These are phyloP conservation scores for Ascocoryne sarcoides DNA, from an alignment of 2,329 filamentous ascomycete species.

Conservation along the genomic window DNA sequence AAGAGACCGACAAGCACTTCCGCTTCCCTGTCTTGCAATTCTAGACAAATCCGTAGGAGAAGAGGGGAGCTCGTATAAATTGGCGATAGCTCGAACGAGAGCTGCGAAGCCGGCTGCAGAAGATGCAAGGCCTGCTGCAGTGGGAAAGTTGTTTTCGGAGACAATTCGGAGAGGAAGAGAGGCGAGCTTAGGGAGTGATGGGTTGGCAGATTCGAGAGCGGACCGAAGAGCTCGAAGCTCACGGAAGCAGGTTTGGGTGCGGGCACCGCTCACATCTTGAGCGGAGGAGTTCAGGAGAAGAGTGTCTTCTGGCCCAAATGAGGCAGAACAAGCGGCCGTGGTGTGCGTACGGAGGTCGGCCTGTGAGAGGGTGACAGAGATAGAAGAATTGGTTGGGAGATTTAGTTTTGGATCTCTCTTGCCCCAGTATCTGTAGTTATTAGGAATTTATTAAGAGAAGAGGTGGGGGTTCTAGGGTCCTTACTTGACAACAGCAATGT, in stretches of 20 bases:
- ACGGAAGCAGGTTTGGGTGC: constrained; percentile 90
- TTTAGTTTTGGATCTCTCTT: constrained; percentile 92
- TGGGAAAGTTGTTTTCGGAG: constrained; percentile 98
- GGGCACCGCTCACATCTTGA: constrained; percentile 78
- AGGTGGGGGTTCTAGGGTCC: constrained; percentile 17
- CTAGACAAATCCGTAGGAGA: constrained; percentile 75
- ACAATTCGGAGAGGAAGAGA: constrained; percentile 73
- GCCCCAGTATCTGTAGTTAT: constrained; percentile 68
- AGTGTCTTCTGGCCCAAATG: constrained; percentile 58
- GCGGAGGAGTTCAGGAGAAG: constrained; percentile 76
- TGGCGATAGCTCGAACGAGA: constrained; percentile 74
- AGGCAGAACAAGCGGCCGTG: constrained; percentile 78
- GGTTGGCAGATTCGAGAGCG: constrained; percentile 61
- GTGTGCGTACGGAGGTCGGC: constrained; percentile 90
- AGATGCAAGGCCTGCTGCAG: constrained; percentile 78
- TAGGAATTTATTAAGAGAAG: constrained; percentile 11
- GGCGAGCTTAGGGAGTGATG: constrained; percentile 75
- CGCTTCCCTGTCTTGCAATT: constrained; percentile 88
- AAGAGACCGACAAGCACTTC: constrained; percentile 84
- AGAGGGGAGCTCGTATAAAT: constrained; percentile 80
- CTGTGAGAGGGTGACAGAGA: constrained; percentile 94
- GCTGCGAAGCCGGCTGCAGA: constrained; percentile 63
- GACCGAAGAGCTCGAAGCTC: constrained; percentile 72
- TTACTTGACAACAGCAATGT: constrained; percentile 96
- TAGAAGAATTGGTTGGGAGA: constrained; percentile 93